These are phyloP conservation scores for Cordyceps fumosorosea DNA, from an alignment of 2,329 filamentous ascomycete genomes.

Conservation along the genomic window DNA sequence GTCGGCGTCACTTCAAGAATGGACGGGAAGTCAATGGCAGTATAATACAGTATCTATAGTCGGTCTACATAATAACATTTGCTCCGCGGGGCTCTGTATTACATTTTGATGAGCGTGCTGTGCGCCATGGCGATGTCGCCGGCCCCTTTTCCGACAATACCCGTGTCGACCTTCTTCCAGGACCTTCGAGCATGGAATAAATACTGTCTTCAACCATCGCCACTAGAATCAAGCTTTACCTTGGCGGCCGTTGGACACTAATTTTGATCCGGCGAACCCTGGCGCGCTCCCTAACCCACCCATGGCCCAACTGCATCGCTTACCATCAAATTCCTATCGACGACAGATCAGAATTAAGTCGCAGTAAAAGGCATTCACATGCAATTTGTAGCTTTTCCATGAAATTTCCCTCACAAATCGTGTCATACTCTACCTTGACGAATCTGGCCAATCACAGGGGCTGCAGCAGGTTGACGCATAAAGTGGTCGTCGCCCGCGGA, in stretches of 20 bases:
- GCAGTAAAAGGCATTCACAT: not conserved
- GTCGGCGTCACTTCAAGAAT: slow-evolving; percentile 2
- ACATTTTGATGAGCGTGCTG: not conserved
- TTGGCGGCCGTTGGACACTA: no score
- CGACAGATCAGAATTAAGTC: not conserved
- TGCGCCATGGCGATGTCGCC: not conserved
- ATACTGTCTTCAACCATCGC: not conserved
- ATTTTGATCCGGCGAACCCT: no score
- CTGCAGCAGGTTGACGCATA: not conserved
- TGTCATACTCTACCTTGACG: not conserved
- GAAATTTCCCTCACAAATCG: not conserved
- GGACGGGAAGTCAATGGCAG: not conserved
- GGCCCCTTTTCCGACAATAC: not conserved
- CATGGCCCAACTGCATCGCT: not conserved
- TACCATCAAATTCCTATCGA: not conserved
- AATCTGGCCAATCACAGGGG: not conserved
- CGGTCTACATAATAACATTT: not conserved
- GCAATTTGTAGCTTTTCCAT: not conserved
- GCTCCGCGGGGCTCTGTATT: not conserved
- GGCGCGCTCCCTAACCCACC: not conserved
- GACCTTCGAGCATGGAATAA: no score
- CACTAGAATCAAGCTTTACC: no score
- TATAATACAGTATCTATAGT: not conserved
- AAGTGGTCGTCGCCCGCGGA: not conserved
- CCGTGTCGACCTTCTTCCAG: not conserved